Evolutionary conservation across 139 green algal genomes (phyloP).

Genomic region (Gonium pectorale): DNA sequence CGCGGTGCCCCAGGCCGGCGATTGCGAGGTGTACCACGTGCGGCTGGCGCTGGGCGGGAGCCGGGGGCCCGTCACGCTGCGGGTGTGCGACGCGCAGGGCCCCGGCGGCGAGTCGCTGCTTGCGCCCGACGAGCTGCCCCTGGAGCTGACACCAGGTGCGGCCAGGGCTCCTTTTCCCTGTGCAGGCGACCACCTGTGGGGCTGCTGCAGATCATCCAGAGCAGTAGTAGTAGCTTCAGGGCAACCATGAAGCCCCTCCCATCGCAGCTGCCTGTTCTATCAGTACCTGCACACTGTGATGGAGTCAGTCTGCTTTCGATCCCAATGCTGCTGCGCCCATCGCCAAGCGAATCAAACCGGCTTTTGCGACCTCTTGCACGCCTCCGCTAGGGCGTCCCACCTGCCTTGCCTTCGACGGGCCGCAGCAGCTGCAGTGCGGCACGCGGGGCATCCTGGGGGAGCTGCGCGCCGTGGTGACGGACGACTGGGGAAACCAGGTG

Average conservation of each 20-base stretch:
- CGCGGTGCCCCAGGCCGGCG: too few relatives aligned
- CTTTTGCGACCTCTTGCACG: neutral
- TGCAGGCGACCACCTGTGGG: too few relatives aligned
- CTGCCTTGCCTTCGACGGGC: constrained; percentile 62
- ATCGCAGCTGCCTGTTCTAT: too few relatives aligned
- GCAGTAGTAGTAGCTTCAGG: too few relatives aligned
- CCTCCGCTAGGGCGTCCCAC: constrained; percentile 47
- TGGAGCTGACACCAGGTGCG: constrained; percentile 58
- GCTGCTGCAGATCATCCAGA: too few relatives aligned
- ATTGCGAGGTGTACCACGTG: constrained; percentile 60
- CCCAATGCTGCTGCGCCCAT: too few relatives aligned
- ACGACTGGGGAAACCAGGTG: constrained; percentile 67
- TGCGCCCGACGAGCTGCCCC: constrained; percentile 56
- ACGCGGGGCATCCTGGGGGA: constrained; percentile 50
- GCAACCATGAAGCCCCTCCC: too few relatives aligned
- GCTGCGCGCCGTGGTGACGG: constrained; percentile 57
- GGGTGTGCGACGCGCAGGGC: constrained; percentile 1
- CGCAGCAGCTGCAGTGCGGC: constrained; percentile 55
- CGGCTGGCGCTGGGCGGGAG: constrained; percentile 50
- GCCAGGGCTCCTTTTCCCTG: too few relatives aligned
- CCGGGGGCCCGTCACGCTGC: constrained; percentile 40
- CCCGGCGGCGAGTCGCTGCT: constrained; percentile 48
- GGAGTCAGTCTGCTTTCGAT: too few relatives aligned
- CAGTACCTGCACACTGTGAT: too few relatives aligned
- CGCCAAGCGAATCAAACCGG: neutral